phyloP scores from a whole-genome alignment of 331 rosid genomes.

The Pyrus hybrid region DNA sequence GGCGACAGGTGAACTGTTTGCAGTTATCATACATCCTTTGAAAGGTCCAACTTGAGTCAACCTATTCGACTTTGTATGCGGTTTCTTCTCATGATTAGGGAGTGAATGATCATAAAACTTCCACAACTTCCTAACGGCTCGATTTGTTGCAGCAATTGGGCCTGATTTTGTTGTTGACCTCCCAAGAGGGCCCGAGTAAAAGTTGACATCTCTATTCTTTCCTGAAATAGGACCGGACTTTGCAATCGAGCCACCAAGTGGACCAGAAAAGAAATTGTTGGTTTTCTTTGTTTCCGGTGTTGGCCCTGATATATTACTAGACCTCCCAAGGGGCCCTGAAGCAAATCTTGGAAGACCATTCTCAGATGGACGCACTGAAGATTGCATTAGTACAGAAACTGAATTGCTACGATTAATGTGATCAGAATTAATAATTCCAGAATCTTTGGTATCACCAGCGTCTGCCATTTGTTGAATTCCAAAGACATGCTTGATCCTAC shows the following conservation, averaged over 20 bases:
- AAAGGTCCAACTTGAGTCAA: slow-evolving; percentile 88
- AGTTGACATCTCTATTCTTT: slow-evolving; percentile 30
- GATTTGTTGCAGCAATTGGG: slow-evolving; percentile 42
- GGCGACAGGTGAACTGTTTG: slow-evolving; percentile 33
- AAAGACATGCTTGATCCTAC: slow-evolving; percentile 65
- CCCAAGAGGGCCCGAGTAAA: slow-evolving; percentile 76
- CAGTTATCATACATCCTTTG: slow-evolving; percentile 55
- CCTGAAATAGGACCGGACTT: slow-evolving; percentile 52
- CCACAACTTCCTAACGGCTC: slow-evolving; percentile 49
- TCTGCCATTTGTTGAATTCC: slow-evolving; percentile 46
- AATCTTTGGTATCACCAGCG: slow-evolving; percentile 29
- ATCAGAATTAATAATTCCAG: slow-evolving; percentile 34
- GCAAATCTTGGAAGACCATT: slow-evolving; percentile 60
- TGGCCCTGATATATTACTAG: slow-evolving; percentile 34
- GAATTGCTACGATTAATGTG: slow-evolving; percentile 52
- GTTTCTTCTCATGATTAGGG: slow-evolving; percentile 38
- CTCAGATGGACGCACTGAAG: slow-evolving; percentile 43
- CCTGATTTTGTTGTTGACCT: slow-evolving; percentile 42
- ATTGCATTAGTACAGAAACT: slow-evolving; percentile 60
- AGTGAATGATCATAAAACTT: slow-evolving; percentile 30
- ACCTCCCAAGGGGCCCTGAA: slow-evolving; percentile 74
- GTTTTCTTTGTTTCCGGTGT: slow-evolving; percentile 26
- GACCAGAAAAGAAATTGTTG: slow-evolving; percentile 51
- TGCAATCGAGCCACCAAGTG: slow-evolving; percentile 45
- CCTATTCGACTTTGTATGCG: slow-evolving; percentile 37